Conservation (phyloP, 2,329 filamentous ascomycete species). For the Colletotrichum coccodes region DNA sequence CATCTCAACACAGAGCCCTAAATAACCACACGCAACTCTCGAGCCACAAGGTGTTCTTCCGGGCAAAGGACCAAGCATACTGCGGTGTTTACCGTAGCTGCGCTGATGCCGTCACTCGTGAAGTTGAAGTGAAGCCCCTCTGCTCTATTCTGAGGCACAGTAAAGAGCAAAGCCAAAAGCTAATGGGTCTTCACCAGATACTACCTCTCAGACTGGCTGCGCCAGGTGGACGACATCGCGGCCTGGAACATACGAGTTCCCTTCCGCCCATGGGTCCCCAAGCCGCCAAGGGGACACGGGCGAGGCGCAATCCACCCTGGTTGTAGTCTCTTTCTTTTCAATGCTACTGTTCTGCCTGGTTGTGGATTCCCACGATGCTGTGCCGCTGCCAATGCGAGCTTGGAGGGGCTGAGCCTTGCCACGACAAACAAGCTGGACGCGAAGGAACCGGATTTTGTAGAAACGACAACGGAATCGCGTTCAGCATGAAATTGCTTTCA, state of each 20-base stretch:
- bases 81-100: not conserved
- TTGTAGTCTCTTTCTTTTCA: not conserved
- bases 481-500: too few species aligned
- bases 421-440: not conserved
- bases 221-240: not conserved
- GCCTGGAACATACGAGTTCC: too few species aligned
- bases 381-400: not conserved
- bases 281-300: not conserved
- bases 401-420: not conserved
- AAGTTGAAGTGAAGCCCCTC: not conserved
- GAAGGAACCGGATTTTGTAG: not conserved
- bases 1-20: too few species aligned
- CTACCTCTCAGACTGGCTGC: not conserved
- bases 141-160: not conserved
- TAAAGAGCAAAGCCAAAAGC: not conserved
- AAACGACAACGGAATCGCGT: not conserved
- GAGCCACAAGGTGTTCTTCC: too few species aligned
- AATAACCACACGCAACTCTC: too few species aligned
- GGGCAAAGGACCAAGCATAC: too few species aligned
- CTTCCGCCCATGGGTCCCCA: not conserved
- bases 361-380: not conserved
- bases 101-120: not conserved
- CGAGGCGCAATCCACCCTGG: not conserved
- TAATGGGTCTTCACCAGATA: not conserved
- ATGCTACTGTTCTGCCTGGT: slow-evolving; percentile 10